Evolutionary conservation across 352 stramenopile species (phyloP), one percentile per base, ranked within the genome.

Genomic region (Globisporangium cystogenes): DNA sequence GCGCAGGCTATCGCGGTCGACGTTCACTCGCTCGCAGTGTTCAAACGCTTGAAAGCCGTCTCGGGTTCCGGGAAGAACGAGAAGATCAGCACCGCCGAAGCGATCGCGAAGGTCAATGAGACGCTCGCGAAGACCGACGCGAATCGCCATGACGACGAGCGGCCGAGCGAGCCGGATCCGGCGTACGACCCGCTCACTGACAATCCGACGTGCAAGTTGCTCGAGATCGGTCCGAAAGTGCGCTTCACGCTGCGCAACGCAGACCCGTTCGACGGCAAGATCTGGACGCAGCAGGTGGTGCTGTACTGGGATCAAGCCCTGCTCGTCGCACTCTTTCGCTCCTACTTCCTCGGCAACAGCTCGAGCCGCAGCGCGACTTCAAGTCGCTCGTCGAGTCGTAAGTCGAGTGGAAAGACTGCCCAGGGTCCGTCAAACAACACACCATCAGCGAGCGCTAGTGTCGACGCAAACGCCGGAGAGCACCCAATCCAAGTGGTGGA

Each of bases 231-330:
- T 0, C 66, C 76, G 1, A 87, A 72, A 59, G 74, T 70, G 20
- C 82, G 67, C 7, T 59, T 90, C 6, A 35, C 82, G 33, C 54
- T 86, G 12, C 78, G 74, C 1, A 84, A 66, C 24, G 57, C 75
- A 11, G 53, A 74, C 18, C 80, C 80, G 43, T 74, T 87, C 24
- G 72, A 80, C 26, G 68, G 54, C 4, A 77, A 76, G 53, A 46
- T 89, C 8, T 71, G 69, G 18, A 50, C 72, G 3, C 62, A 86
- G 33, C 77, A 81, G 58, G 64, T 74, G 7, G 66, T 69, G 1
- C 3, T 89, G 5, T 90, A 89, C 46, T 90, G 80, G 80, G 77
- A 90, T 45, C 76, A 89, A 33, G 73, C 86, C 14, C 57, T 89
- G 23, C 48, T 90, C 8, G 76, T 79, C 41, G 68, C 71, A 4